Conservation (phyloP, 805 yeast species). For the Yarrowia sp. region DNA sequence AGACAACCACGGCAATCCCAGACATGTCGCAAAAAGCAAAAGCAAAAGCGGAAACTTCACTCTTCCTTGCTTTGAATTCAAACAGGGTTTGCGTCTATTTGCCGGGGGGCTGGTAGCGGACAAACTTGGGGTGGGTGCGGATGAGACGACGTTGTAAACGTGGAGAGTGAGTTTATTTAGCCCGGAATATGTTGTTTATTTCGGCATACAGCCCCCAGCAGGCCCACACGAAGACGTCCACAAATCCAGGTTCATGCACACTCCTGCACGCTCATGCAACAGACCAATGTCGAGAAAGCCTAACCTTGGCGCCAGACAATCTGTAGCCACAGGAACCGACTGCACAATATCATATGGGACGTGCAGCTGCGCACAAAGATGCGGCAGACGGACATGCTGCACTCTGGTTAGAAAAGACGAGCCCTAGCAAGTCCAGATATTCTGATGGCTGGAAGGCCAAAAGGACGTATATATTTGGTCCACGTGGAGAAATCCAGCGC, state of each 20-base stretch:
- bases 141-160: too few relatives aligned
- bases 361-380: background rate
- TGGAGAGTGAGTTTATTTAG: too few relatives aligned
- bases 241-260: too few relatives aligned
- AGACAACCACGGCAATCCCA: constrained; percentile 19
- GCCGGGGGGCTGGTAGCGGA: background rate
- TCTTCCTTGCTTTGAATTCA: constrained; percentile 23
- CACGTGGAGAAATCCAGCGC: background rate
- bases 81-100: background rate
- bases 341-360: constrained; percentile 17
- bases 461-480: background rate
- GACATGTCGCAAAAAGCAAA: constrained; percentile 7
- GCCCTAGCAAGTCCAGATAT: too few relatives aligned
- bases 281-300: constrained; percentile 6
- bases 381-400: background rate
- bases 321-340: constrained; percentile 21
- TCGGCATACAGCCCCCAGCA: too few relatives aligned
- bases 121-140: too few relatives aligned
- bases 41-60: background rate
- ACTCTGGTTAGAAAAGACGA: too few relatives aligned
- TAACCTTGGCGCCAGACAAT: constrained; percentile 1
- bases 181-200: background rate
- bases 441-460: too few relatives aligned
- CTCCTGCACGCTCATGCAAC: background rate
- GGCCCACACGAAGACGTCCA: too few relatives aligned